phyloP scores from a whole-genome alignment of 1,139 yeast species.

The Scheffersomyces parashehatae region DNA sequence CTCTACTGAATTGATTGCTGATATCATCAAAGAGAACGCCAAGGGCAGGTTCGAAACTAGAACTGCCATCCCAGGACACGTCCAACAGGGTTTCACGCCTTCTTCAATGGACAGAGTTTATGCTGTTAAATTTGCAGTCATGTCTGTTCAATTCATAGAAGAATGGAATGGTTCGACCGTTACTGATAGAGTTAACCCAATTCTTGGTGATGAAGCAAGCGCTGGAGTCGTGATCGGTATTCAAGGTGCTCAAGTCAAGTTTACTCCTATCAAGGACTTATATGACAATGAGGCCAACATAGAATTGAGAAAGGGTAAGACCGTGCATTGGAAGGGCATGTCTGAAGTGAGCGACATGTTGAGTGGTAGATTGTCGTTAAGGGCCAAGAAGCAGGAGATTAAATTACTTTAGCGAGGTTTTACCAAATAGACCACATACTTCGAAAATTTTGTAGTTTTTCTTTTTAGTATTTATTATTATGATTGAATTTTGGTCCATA shows the following conservation, averaged over 20 bases:
- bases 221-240: conserved; percentile 69
- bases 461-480: too few species aligned
- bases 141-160: conserved; percentile 86
- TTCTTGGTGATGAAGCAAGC: conserved; percentile 4
- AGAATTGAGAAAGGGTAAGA: conserved; percentile 61
- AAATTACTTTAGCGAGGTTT: background rate
- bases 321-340: conserved; percentile 68
- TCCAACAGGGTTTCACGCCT: conserved; percentile 96
- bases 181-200: background rate
- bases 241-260: conserved; percentile 61
- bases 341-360: conserved; percentile 62
- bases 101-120: conserved; percentile 93
- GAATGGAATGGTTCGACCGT: conserved; percentile 18
- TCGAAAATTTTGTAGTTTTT: too few species aligned
- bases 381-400: conserved; percentile 25
- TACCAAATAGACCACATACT: too few species aligned
- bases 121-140: conserved; percentile 87
- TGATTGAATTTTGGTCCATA: too few species aligned
- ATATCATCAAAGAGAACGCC: conserved; percentile 78
- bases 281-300: conserved; percentile 63
- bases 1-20: conserved; percentile 78
- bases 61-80: conserved; percentile 97
- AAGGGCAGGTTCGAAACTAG: conserved; percentile 81
- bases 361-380: conserved; percentile 61
- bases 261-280: conserved; percentile 53